These are phyloP conservation scores for Aspergillus sp. DNA, from an alignment of 2,329 filamentous ascomycete species.

Conservation along the genomic window DNA sequence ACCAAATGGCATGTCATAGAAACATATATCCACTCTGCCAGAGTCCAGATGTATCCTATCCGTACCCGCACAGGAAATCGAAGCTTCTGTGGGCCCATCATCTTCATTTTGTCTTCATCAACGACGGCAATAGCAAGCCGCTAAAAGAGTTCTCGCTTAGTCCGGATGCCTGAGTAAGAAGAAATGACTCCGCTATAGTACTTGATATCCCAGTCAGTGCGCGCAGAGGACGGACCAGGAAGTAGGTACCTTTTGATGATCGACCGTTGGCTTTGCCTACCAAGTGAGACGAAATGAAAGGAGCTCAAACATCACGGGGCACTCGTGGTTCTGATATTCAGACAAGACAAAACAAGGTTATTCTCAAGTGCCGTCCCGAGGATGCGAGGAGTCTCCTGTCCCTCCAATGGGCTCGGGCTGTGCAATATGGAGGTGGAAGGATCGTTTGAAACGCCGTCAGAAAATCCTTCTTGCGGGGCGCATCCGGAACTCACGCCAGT, in stretches of 20 bases:
- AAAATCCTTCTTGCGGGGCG: conserved; percentile 13
- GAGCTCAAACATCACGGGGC: conserved; percentile 8
- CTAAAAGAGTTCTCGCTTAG: background rate
- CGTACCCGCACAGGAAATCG: background rate
- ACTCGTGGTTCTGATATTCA: conserved; percentile 2
- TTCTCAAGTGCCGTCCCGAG: conserved; percentile 23
- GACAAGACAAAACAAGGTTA: conserved; percentile 21
- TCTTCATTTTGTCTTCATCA: background rate
- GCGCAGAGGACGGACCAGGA: background rate
- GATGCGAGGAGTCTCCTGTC: conserved; percentile 7
- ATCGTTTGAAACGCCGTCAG: conserved; percentile 8
- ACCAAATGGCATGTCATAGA: background rate
- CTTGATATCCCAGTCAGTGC: conserved; percentile 4
- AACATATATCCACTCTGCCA: background rate
- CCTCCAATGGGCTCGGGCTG: background rate
- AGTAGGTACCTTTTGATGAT: background rate
- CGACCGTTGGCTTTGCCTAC: background rate
- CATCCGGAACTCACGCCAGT: background rate
- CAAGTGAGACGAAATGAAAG: conserved; percentile 8
- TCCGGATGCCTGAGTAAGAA: background rate
- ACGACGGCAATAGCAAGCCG: background rate
- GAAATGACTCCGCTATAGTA: background rate
- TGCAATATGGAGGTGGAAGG: conserved; percentile 10
- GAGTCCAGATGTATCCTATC: background rate
- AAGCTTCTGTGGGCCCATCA: background rate